Evolutionary conservation across 208 protist genomes (phyloP), one percentile per base, ranked within the genome.

Genomic region (Acanthamoeba triangularis): DNA sequence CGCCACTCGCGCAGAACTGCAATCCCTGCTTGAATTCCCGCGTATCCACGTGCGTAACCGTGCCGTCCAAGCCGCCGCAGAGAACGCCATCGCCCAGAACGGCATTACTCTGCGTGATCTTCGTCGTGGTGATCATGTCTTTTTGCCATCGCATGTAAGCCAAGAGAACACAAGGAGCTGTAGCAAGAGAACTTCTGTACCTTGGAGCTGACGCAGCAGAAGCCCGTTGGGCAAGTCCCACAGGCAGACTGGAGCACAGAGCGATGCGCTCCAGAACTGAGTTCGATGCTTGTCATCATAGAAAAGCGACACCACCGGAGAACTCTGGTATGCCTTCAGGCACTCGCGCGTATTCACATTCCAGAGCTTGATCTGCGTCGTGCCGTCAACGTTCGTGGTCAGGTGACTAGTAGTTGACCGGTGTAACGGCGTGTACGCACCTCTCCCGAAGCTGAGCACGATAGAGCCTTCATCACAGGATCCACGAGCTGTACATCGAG

Each of bases 381-480:
- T 69, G 6, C 2, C 61, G 28, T 47, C 44, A 47, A 11, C 11
- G 44, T 1, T 13, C 11, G 14, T 49, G 44, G 1, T 49, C 44
- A 49, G 44, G 44, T 49, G 44, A 49, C 41, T 16, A 59, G 52
- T 18, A 59, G 56, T 1, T 61, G 5, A 61, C 2, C 56, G 14
- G 56, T 11, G 76, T n/a, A n/a, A n/a, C 44, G 44, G 5, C 5
- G 11, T 25, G 54, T 3, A 18, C 20, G 1, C 23, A 87, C 78
- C 78, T 87, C 78, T 52, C 78, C 78, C 7, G 78, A 52, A 28
- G 78, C 78, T 2, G 44, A 61, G 16, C 78, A 87, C n/a, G 85
- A 56, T 4, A 92, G 85, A 10, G 61, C 85, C 33, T 92, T 92
- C 85, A 92, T 92, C 30, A 92, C 18, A 13, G 49, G 85, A 23